Evolutionary conservation across 768 basidiomycete genomes (phyloP).

Genomic region (Obba rivulosa): DNA sequence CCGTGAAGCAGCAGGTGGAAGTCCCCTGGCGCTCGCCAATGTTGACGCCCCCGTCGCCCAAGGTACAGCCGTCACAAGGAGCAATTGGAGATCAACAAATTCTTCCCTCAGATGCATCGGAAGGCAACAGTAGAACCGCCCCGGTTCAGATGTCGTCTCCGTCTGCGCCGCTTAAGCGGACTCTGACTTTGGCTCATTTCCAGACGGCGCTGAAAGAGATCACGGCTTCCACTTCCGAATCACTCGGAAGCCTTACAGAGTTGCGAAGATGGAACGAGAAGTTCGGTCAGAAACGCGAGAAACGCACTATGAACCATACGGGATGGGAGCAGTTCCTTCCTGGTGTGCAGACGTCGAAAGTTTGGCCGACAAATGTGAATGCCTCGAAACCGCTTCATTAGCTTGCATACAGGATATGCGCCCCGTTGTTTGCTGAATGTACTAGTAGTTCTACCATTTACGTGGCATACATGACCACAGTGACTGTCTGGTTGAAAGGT

Average conservation of each 20-base stretch:
- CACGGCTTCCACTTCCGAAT: slow-evolving; percentile 83
- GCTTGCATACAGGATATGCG: too few species aligned
- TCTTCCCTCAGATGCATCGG: neutral
- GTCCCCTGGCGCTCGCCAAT: slow-evolving; percentile 63
- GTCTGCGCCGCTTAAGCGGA: slow-evolving; percentile 20
- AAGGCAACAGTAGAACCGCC: neutral
- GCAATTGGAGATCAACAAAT: neutral
- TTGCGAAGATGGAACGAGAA: slow-evolving; percentile 90
- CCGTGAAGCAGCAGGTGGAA: slow-evolving; percentile 78
- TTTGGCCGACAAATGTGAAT: too few species aligned
- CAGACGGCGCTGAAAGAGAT: slow-evolving; percentile 83
- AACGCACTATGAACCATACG: slow-evolving; percentile 68
- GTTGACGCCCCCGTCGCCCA: neutral
- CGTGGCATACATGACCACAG: too few species aligned
- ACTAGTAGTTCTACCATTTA: too few species aligned
- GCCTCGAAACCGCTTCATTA: too few species aligned
- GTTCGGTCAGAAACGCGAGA: slow-evolving; percentile 82
- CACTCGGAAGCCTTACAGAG: slow-evolving; percentile 67
- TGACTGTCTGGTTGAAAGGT: too few species aligned
- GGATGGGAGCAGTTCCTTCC: slow-evolving; percentile 90
- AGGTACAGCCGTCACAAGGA: neutral
- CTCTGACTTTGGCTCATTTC: slow-evolving; percentile 62
- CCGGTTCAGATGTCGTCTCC: slow-evolving; percentile 4
- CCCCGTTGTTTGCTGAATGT: too few species aligned
- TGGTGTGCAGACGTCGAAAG: slow-evolving; percentile 36